Evolutionary conservation across 768 basidiomycete species (phyloP).

Genomic region (Hygrophorus russula): DNA sequence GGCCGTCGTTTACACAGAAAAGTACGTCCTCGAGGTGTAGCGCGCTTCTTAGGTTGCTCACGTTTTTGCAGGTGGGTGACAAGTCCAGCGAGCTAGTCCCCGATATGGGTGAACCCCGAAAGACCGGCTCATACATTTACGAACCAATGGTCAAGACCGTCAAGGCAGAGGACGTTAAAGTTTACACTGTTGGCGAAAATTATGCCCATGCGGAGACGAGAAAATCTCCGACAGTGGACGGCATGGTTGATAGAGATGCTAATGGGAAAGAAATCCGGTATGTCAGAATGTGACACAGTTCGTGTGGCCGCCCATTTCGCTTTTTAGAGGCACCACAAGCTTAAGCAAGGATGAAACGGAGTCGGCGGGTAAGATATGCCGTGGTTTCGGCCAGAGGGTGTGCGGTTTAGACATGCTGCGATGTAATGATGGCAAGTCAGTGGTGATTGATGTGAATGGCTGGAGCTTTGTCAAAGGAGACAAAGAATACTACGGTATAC

Average conservation of each 20-base stretch:
- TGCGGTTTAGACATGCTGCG: slow-evolving; percentile 96
- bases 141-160: slow-evolving; percentile 97
- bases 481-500: slow-evolving; percentile 82
- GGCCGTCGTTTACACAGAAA: slow-evolving; percentile 93
- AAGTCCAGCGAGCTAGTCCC: slow-evolving; percentile 94
- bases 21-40: slow-evolving; percentile 31
- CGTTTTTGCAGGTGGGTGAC: slow-evolving; percentile 78
- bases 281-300: slow-evolving; percentile 1
- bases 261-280: slow-evolving; percentile 98
- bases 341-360: slow-evolving; percentile 79
- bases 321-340: slow-evolving; percentile 76
- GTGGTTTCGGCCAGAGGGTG: slow-evolving; percentile 93
- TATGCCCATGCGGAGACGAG: slow-evolving; percentile 98
- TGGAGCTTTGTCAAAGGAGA: slow-evolving; percentile 98
- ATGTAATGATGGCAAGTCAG: slow-evolving; percentile 67
- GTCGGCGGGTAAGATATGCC: slow-evolving; percentile 88
- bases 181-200: slow-evolving; percentile 91
- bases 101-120: slow-evolving; percentile 71
- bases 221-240: slow-evolving; percentile 97
- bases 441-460: slow-evolving; percentile 98
- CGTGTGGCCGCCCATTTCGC: neutral
- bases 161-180: slow-evolving; percentile 98
- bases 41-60: neutral
- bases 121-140: slow-evolving; percentile 96
- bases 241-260: slow-evolving; percentile 91